Evolutionary conservation across 1,139 yeast genomes (phyloP).

Genomic region (Pichia sp.): DNA sequence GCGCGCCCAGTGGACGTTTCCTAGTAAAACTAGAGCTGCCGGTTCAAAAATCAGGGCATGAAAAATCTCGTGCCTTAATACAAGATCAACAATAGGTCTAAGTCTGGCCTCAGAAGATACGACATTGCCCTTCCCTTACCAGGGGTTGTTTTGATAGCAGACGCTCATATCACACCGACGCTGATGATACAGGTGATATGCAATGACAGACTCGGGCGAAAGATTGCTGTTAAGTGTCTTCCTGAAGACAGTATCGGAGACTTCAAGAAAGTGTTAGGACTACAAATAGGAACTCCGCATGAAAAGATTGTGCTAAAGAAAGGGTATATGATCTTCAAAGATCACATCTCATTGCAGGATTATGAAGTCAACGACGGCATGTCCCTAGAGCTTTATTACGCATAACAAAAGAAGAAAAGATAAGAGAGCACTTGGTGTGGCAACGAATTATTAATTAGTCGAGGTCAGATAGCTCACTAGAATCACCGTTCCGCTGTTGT

Average conservation of each 20-base stretch:
- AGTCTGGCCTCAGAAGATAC: no score
- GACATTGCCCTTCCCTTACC: background rate
- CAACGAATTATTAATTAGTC: no score
- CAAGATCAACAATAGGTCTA: no score
- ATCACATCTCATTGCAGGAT: constrained; percentile 85
- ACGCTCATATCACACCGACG: background rate
- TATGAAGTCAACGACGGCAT: constrained; percentile 91
- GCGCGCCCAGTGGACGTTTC: no score
- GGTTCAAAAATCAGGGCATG: no score
- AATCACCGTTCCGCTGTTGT: no score
- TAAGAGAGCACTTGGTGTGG: no score
- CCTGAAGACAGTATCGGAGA: constrained; percentile 88
- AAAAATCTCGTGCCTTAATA: no score
- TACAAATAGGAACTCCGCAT: constrained; percentile 72
- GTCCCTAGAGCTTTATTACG: constrained; percentile 75
- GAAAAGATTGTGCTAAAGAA: constrained; percentile 67
- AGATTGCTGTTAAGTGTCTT: constrained; percentile 77
- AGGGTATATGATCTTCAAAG: constrained; percentile 76
- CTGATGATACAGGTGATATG: constrained; percentile 43
- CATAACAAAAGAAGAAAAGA: constrained; percentile 28
- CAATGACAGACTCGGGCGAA: constrained; percentile 73
- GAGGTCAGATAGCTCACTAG: no score
- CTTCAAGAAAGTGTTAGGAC: constrained; percentile 72
- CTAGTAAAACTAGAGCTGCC: no score
- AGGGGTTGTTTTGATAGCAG: background rate